These are phyloP conservation scores for Euclidium syriacum DNA, from an alignment of 345 rosid genomes.

Conservation along the genomic window DNA sequence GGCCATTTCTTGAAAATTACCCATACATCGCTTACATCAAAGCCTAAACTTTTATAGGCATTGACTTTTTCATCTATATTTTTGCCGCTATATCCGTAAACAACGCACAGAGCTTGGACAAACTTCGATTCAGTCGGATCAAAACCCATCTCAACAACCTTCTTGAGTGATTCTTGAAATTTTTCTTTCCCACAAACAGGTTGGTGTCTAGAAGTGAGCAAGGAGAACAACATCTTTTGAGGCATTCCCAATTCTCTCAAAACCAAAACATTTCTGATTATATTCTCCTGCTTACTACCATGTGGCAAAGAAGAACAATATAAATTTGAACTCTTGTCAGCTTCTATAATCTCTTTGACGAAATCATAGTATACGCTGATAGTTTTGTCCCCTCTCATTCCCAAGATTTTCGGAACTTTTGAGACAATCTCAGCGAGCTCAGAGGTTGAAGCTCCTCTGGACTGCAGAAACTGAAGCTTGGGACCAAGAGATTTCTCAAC, in stretches of 20 bases:
- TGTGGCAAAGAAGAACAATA: background rate
- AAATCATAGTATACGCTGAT: too few relatives aligned
- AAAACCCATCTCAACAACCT: conserved; percentile 17
- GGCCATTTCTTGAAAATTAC: conserved; percentile 26
- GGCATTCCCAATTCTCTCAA: conserved; percentile 23
- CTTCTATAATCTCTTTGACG: background rate
- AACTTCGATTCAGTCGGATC: conserved; percentile 18
- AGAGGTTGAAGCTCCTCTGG: conserved; percentile 18
- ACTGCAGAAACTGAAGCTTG: conserved; percentile 20
- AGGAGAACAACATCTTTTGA: background rate
- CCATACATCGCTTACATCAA: conserved; percentile 12
- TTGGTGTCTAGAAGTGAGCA: background rate
- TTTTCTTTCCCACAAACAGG: background rate
- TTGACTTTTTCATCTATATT: conserved; percentile 1
- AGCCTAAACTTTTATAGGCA: conserved; percentile 22
- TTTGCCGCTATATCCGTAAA: background rate
- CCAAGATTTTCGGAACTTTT: background rate
- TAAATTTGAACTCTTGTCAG: background rate
- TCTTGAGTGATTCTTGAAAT: conserved; percentile 7
- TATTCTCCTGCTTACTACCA: background rate
- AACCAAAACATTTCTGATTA: background rate
- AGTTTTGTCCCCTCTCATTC: background rate
- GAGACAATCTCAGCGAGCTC: background rate
- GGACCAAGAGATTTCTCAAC: conserved; percentile 19
- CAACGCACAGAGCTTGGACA: background rate